Percentiles rank a stretch among this genome's conserved stretches.
These are phyloP conservation scores for Lachnellula willkommii DNA, from an alignment of 2,329 filamentous ascomycete species.

Conservation along the genomic window DNA sequence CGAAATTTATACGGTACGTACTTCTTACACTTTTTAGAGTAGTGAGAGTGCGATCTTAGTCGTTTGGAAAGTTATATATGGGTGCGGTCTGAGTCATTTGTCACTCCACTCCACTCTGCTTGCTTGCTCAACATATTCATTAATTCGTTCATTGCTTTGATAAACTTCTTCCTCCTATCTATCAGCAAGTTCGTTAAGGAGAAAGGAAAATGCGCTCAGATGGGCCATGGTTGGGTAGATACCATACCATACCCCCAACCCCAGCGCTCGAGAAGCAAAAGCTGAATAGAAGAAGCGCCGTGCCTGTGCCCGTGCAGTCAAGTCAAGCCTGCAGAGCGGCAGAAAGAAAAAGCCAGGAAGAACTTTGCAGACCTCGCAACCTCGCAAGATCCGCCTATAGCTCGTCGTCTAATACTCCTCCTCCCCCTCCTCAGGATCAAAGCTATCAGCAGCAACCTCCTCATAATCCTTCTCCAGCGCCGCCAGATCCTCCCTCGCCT, in stretches of 20 bases:
- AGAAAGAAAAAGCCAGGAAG: background rate
- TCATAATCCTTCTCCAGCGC: slow-evolving; percentile 62
- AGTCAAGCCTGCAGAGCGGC: background rate
- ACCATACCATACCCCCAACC: background rate
- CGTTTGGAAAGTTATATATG: too few species aligned
- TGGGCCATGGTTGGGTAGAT: background rate
- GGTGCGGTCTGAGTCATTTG: too few species aligned
- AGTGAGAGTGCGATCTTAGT: too few species aligned
- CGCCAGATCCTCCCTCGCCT: slow-evolving; percentile 61
- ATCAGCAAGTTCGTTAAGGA: background rate
- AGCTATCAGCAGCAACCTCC: slow-evolving; percentile 53
- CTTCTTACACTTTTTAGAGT: too few species aligned
- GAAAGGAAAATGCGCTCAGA: background rate
- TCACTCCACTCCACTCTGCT: too few species aligned
- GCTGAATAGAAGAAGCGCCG: too few species aligned
- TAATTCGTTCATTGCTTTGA: too few species aligned
- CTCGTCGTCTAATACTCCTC: slow-evolving; percentile 31
- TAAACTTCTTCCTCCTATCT: background rate
- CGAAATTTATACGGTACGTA: too few species aligned
- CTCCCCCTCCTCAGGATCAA: slow-evolving; percentile 45
- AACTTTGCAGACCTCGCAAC: background rate
- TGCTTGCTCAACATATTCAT: too few species aligned
- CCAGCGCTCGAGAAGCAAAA: too few species aligned
- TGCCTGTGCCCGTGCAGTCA: background rate
- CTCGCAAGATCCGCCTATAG: background rate